These are phyloP conservation scores for Yamadazyma conglobata DNA, from an alignment of 1,139 yeast species.

Conservation along the genomic window DNA sequence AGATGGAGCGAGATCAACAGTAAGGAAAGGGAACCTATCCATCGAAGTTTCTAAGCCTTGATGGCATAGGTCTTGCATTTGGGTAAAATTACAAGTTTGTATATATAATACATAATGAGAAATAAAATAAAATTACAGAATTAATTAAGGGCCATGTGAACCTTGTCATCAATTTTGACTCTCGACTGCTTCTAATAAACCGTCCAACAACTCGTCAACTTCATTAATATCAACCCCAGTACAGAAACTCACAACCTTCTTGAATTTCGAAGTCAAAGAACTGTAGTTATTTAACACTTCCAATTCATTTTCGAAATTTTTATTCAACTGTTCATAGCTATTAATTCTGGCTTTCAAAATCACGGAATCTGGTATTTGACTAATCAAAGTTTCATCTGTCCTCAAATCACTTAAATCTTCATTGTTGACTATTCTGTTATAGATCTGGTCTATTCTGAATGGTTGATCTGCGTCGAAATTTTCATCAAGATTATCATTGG, in stretches of 20 bases:
- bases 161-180: slow-evolving; percentile 39
- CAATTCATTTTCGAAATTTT: slow-evolving; percentile 48
- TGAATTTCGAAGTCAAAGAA: slow-evolving; percentile 77
- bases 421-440: slow-evolving; percentile 40
- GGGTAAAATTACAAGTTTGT: neutral
- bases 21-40: too few species aligned
- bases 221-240: slow-evolving; percentile 74
- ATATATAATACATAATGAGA: slow-evolving; percentile 4
- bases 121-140: too few species aligned
- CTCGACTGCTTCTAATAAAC: slow-evolving; percentile 86
- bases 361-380: slow-evolving; percentile 55
- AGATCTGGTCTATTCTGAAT: slow-evolving; percentile 60
- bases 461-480: slow-evolving; percentile 82
- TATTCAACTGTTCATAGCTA: slow-evolving; percentile 56
- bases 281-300: slow-evolving; percentile 48
- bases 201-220: slow-evolving; percentile 82
- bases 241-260: slow-evolving; percentile 85
- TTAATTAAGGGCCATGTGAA: too few species aligned
- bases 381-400: slow-evolving; percentile 22
- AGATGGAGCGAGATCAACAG: too few species aligned
- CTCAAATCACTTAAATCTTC: slow-evolving; percentile 27
- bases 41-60: neutral
- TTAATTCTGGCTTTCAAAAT: slow-evolving; percentile 71
- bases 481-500: slow-evolving; percentile 13
- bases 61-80: neutral